Base-by-base conservation (phyloP, 352 stramenopile genomes). In the Phytopythium sindhum region DNA sequence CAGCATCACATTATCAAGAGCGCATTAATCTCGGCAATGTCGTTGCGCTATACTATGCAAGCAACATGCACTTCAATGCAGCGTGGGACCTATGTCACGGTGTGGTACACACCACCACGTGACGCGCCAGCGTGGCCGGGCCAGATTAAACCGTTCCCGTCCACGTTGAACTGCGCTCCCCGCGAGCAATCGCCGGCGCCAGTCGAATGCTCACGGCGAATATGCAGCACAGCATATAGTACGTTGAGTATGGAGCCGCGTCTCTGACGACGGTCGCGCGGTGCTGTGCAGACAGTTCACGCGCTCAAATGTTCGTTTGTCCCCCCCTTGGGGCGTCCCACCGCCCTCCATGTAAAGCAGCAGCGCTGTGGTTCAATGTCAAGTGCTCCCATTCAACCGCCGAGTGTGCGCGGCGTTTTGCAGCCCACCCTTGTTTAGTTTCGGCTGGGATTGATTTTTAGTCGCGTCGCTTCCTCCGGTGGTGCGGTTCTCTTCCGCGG, bases 191-290 rank as follows among this genome's bases (percentile, higher is more conserved):
- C 53, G 53, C 53, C 24, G 3, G 21, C 1, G 9, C 52, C 2
- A 33, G 29, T 29, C 53, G 53, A 45, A 59, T 59, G 53, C 53
- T 59, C 53, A 59, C 53, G 53, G 31, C 11, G 14, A 28, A 53
- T 12, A 19, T n/a, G n/a, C n/a, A n/a, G n/a, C n/a, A n/a, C n/a
- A n/a, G n/a, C n/a, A n/a, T n/a, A n/a, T n/a, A n/a, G n/a, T n/a
- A n/a, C n/a, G n/a, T n/a, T n/a, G n/a, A n/a, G n/a, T n/a, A n/a
- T 15, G 26, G 21, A 11, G 45, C 45, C 45, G 31, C 31, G 33
- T 39, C 33, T 39, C 5, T 10, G 7, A 39, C 33, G 33, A 10
- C 33, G n/a, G n/a, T n/a, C n/a, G 33, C 33, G 33, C 33, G 33
- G 33, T 39, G 33, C 33, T 39, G 33, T 11, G 10, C 33, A 39